These are phyloP conservation scores for Cryptococcus sp. DNA, from an alignment of 1,284 basidiomycete species.

Conservation along the genomic window DNA sequence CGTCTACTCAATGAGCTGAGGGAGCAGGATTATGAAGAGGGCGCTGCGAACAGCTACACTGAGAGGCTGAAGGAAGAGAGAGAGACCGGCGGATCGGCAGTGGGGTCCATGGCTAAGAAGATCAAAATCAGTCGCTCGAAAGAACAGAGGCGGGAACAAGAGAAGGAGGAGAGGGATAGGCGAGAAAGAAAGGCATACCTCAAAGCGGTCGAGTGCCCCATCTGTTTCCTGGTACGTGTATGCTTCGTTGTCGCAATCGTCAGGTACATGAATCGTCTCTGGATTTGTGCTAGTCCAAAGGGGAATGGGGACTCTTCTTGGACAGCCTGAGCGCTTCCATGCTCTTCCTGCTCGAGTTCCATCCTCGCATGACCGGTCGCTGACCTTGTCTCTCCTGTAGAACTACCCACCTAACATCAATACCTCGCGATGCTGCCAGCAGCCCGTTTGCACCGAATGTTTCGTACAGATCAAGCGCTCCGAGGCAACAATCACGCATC, in stretches of 20 bases:
- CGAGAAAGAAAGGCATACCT: constrained; percentile 75
- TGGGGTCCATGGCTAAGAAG: constrained; percentile 35
- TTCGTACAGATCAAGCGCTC: constrained; percentile 98
- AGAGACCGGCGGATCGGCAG: constrained; percentile 19
- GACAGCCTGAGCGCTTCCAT: too few species aligned
- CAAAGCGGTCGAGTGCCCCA: constrained; percentile 94
- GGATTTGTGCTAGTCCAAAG: too few species aligned
- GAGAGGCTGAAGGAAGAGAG: constrained; percentile 39
- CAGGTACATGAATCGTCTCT: too few species aligned
- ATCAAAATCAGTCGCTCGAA: constrained; percentile 27
- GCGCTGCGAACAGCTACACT: constrained; percentile 39
- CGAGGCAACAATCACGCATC: constrained; percentile 88
- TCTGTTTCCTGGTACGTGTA: constrained; percentile 88
- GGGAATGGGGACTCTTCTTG: too few species aligned
- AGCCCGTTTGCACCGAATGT: constrained; percentile 98
- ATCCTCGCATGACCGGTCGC: too few species aligned
- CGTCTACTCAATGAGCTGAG: constrained; percentile 36
- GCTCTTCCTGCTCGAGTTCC: too few species aligned
- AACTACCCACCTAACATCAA: constrained; percentile 94
- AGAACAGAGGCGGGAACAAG: constrained; percentile 24
- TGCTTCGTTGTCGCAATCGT: too few species aligned
- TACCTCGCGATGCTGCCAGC: constrained; percentile 94
- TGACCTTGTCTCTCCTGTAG: constrained; percentile 23
- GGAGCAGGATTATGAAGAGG: constrained; percentile 42
- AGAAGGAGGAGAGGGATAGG: constrained; percentile 58